Evolutionary conservation across 768 basidiomycete species (phyloP).

Genomic region (Xerocomus spinulosus): DNA sequence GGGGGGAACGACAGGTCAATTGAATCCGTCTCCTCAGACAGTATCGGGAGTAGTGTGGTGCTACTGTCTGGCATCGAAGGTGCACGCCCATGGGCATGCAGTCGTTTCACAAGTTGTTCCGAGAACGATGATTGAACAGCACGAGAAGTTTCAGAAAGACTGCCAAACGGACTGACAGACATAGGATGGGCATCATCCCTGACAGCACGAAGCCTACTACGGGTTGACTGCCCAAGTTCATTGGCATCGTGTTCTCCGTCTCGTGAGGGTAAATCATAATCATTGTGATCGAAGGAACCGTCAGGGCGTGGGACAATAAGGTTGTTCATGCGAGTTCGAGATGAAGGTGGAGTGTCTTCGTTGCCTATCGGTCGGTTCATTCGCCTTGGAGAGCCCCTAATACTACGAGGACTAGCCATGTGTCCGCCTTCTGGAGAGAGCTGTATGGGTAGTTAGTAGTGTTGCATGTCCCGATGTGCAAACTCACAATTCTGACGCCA

Average conservation of each 20-base stretch:
- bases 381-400: slow-evolving; percentile 64
- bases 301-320: slow-evolving; percentile 43
- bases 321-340: slow-evolving; percentile 38
- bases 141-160: slow-evolving; percentile 34
- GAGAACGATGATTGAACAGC: slow-evolving; percentile 43
- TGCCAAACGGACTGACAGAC: slow-evolving; percentile 47
- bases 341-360: slow-evolving; percentile 39
- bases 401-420: slow-evolving; percentile 61
- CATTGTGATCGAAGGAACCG: slow-evolving; percentile 39
- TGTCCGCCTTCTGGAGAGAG: slow-evolving; percentile 59
- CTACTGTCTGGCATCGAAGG: slow-evolving; percentile 37
- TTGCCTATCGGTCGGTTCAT: slow-evolving; percentile 33
- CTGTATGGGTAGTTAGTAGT: slow-evolving; percentile 34
- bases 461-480: background rate
- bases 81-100: slow-evolving; percentile 46
- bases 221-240: slow-evolving; percentile 51
- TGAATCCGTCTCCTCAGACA: slow-evolving; percentile 37
- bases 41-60: slow-evolving; percentile 34
- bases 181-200: slow-evolving; percentile 56
- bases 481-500: slow-evolving; percentile 64
- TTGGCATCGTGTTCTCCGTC: slow-evolving; percentile 49
- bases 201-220: slow-evolving; percentile 21
- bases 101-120: slow-evolving; percentile 59
- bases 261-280: slow-evolving; percentile 42
- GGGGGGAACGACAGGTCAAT: slow-evolving; percentile 23